Conservation (phyloP, 345 rosid genomes). For the Lenwebbia sp. region DNA sequence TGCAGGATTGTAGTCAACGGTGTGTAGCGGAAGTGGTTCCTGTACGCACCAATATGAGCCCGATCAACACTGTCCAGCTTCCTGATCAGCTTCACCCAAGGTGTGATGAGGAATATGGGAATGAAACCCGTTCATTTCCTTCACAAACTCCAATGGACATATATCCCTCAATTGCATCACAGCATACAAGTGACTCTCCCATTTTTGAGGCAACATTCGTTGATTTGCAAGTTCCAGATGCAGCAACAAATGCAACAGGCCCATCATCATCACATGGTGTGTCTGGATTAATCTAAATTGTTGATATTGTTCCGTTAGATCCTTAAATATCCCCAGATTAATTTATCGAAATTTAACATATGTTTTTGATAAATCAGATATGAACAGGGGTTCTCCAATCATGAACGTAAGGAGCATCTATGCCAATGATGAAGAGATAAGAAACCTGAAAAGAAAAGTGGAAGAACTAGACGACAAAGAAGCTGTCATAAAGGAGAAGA, state of each 20-base stretch:
- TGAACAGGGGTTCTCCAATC: fast-evolving
- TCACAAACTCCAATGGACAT: too few species aligned
- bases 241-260: too few species aligned
- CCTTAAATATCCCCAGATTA: not conserved
- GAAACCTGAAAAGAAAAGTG: not conserved
- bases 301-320: not conserved
- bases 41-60: fast-evolving
- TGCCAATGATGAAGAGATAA: not conserved
- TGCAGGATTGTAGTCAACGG: not conserved
- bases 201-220: too few species aligned
- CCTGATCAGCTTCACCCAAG: fast-evolving
- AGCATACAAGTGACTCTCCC: not conserved
- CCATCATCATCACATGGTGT: not conserved
- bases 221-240: too few species aligned
- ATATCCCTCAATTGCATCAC: too few species aligned
- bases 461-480: not conserved
- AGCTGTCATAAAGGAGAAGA: not conserved
- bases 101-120: not conserved
- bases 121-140: too few species aligned
- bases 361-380: not conserved
- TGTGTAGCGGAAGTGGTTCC: fast-evolving
- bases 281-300: not conserved
- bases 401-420: not conserved
- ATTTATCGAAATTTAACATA: not conserved
- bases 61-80: not conserved